Conservation (phyloP, 2,329 filamentous ascomycete genomes). For the Zymoseptoria pseudotritici region DNA sequence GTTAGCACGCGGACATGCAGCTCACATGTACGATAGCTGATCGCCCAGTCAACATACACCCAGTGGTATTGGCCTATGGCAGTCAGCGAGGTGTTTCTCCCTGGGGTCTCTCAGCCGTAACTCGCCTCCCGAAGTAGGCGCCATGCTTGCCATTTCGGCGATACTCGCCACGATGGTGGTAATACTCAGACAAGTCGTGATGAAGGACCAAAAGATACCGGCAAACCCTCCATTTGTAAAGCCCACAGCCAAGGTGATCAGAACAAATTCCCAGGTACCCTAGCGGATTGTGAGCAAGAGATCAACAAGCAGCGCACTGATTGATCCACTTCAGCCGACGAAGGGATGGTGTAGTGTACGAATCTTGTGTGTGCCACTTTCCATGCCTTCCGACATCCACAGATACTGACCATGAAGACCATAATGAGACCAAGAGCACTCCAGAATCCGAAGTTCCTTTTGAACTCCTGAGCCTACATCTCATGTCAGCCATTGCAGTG, state of each 20-base stretch:
- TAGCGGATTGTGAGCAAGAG: slow-evolving; percentile 1
- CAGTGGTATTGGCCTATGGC: slow-evolving; percentile 1
- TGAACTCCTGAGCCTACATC: slow-evolving; percentile 13
- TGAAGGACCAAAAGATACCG: slow-evolving; percentile 13
- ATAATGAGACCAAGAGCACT: slow-evolving; percentile 26
- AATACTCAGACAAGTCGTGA: slow-evolving; percentile 13
- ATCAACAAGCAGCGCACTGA: neutral
- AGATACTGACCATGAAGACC: slow-evolving; percentile 21
- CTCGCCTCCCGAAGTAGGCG: slow-evolving; percentile 23
- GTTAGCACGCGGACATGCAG: no score
- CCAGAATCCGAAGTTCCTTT: slow-evolving; percentile 24
- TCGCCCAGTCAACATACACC: no score
- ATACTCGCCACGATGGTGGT: slow-evolving; percentile 19
- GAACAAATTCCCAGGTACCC: slow-evolving; percentile 20
- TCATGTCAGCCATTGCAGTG: neutral
- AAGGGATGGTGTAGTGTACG: neutral
- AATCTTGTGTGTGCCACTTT: neutral
- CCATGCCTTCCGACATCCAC: no score
- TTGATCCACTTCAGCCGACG: neutral
- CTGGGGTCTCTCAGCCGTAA: no score
- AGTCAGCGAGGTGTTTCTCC: no score
- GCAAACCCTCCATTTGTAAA: slow-evolving; percentile 20
- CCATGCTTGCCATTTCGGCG: slow-evolving; percentile 27
- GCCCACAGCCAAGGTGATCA: slow-evolving; percentile 9
- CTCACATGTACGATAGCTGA: no score